These are phyloP conservation scores for Fusarium luffae DNA, from an alignment of 2,329 filamentous ascomycete genomes.

Conservation along the genomic window DNA sequence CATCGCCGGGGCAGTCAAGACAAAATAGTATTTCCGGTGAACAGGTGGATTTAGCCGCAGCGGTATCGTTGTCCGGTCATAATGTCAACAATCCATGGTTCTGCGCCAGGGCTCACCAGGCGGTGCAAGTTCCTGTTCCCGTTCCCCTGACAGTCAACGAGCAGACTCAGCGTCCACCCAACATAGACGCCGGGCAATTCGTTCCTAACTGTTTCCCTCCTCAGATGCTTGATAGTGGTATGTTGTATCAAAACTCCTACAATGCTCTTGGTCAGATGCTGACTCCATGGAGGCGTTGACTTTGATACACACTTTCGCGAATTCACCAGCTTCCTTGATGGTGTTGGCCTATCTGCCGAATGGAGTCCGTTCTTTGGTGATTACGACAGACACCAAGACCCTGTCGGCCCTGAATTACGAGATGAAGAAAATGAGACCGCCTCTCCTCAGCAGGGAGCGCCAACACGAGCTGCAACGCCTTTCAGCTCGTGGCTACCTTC, in stretches of 20 bases:
- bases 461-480: constrained; percentile 44
- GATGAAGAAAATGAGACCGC: neutral
- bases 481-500: constrained; percentile 54
- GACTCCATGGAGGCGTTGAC: constrained; percentile 2
- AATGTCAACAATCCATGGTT: constrained; percentile 14
- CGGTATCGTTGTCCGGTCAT: neutral
- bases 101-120: constrained; percentile 5
- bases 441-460: neutral
- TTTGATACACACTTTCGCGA: constrained; percentile 51
- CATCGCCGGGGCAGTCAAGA: neutral
- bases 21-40: neutral
- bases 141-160: neutral
- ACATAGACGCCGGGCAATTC: neutral
- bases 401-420: neutral
- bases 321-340: constrained; percentile 54
- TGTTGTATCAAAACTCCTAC: neutral
- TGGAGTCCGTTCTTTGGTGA: constrained; percentile 53
- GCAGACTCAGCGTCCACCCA: neutral
- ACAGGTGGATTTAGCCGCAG: constrained; percentile 4
- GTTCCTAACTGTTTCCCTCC: constrained; percentile 6
- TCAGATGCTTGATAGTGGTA: constrained; percentile 19
- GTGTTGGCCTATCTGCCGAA: constrained; percentile 52
- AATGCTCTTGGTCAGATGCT: neutral
- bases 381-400: constrained; percentile 22
- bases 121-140: constrained; percentile 3